Evolutionary conservation across 1,284 basidiomycete species (phyloP), one percentile per base, ranked within the genome.

Genomic region (Boletus hoseneyae): DNA sequence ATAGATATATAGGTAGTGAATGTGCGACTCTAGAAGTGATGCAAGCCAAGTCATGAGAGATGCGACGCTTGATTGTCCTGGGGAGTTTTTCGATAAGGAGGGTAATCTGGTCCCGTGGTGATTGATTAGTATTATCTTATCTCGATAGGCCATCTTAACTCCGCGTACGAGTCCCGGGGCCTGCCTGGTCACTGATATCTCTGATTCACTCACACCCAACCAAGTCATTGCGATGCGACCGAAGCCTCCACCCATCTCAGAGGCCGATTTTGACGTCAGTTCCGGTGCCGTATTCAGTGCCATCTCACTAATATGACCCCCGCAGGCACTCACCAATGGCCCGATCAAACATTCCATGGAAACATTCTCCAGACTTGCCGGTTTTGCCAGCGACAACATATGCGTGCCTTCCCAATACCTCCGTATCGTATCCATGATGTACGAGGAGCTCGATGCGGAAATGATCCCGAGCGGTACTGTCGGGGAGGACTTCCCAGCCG

Each of bases 351-450:
- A 48, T 3, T 55, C 63, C 18, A 41, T 59, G 10, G 41, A 53
- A 23, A 43, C 54, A 1, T 47, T 65, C 18, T 42, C 45, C 34
- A 47, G 42, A 30, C 53, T 67, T 15, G 47, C 52, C 16, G 38
- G 42, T n/a, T 54, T 57, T 19, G 50, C 63, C n/a, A 37, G 33
- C 21, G 43, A 51, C 29, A 18, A 32, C 3, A 9, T 44, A 45
- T 65, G 61, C 21, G n/a, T 42, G 13, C 53, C 61, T 1, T 15
- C 25, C 6, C 63, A 67, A 41, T 64, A 60, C 42, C 48, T 64
- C 19, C 56, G 47, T 23, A 53, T 67, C 33, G 16, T 64, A 10
- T 42, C 57, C 27, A 38, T 55, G 19, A 48, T 65, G 47, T 67
- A 53, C 38, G 41, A 57, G 15, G 48, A 63, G 11, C 64, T 67